Percentiles rank a stretch among this genome's conserved stretches.
Conservation (phyloP, 352 stramenopile species). For the Globisporangium alternatum region DNA sequence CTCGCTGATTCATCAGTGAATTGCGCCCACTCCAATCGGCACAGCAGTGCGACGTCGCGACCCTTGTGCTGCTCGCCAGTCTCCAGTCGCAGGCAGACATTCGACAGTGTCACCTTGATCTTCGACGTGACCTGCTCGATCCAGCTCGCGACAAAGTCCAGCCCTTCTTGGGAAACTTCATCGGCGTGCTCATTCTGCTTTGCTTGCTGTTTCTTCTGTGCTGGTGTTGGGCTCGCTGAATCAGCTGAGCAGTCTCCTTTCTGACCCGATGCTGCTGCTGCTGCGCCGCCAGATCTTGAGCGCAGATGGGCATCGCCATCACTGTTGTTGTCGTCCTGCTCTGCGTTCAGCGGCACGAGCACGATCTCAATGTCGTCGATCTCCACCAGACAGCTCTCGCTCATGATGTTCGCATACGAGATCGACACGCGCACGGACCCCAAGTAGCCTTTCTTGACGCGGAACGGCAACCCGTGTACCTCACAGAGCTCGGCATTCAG, state of each 20-base stretch:
- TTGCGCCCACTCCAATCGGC: slow-evolving; percentile 75
- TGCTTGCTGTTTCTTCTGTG: slow-evolving; percentile 15
- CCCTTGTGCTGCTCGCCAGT: slow-evolving; percentile 57
- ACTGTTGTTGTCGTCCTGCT: slow-evolving; percentile 9
- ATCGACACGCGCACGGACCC: slow-evolving; percentile 82
- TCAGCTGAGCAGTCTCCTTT: slow-evolving; percentile 7
- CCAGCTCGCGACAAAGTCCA: slow-evolving; percentile 89
- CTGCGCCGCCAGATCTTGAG: neutral
- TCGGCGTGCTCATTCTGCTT: slow-evolving; percentile 46
- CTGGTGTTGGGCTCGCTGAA: neutral
- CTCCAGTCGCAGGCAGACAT: slow-evolving; percentile 79
- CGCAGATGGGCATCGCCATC: slow-evolving; percentile 11
- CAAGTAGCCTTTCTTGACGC: slow-evolving; percentile 84
- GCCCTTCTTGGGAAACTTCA: slow-evolving; percentile 84
- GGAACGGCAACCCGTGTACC: slow-evolving; percentile 67
- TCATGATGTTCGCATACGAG: slow-evolving; percentile 87
- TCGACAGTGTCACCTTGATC: slow-evolving; percentile 87
- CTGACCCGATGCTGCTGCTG: neutral
- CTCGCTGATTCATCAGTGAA: slow-evolving; percentile 82
- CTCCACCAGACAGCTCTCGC: slow-evolving; percentile 84
- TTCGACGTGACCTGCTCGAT: slow-evolving; percentile 90
- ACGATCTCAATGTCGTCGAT: slow-evolving; percentile 89
- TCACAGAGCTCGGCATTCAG: slow-evolving; percentile 80
- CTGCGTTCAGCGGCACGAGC: slow-evolving; percentile 48
- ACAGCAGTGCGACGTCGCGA: slow-evolving; percentile 68